Conservation (phyloP, 2,329 filamentous ascomycete genomes). For the Stenocarpella maydis region DNA sequence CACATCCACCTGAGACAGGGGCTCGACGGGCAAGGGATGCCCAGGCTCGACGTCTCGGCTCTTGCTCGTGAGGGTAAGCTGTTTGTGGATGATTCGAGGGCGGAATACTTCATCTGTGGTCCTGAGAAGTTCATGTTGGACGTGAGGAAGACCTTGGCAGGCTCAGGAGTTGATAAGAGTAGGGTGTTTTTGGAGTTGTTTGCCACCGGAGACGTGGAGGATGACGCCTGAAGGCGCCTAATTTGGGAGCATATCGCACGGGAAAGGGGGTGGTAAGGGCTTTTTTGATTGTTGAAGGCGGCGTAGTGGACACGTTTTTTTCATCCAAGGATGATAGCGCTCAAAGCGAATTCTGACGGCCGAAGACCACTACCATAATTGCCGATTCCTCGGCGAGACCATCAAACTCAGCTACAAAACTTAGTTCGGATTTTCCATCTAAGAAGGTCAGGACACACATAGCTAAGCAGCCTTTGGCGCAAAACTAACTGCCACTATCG, state of each 20-base stretch:
- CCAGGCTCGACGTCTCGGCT: constrained; percentile 63
- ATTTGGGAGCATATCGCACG: background rate
- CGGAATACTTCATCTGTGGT: constrained; percentile 78
- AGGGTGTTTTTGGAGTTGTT: constrained; percentile 75
- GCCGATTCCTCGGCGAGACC: background rate
- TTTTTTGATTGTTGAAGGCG: background rate
- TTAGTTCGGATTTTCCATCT: background rate
- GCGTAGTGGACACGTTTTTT: background rate
- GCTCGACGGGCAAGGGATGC: constrained; percentile 55
- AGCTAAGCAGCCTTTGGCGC: no score
- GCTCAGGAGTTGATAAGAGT: constrained; percentile 62
- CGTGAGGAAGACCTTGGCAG: constrained; percentile 59
- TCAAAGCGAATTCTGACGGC: background rate
- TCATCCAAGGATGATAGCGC: no score
- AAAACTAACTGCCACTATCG: background rate
- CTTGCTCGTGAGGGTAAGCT: constrained; percentile 62
- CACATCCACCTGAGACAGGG: constrained; percentile 68
- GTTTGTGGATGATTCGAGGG: constrained; percentile 59
- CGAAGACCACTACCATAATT: background rate
- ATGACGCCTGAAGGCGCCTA: constrained; percentile 36
- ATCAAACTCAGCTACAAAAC: constrained; percentile 2
- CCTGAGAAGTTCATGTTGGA: constrained; percentile 75
- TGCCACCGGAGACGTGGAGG: constrained; percentile 59
- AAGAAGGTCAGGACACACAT: no score
- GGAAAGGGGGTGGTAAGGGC: background rate